A percentile compares a stretch with the other conserved stretches of the same genome.
Evolutionary conservation across 164 flowering plant species (phyloP).

Genomic region (Akebia trifoliata): DNA sequence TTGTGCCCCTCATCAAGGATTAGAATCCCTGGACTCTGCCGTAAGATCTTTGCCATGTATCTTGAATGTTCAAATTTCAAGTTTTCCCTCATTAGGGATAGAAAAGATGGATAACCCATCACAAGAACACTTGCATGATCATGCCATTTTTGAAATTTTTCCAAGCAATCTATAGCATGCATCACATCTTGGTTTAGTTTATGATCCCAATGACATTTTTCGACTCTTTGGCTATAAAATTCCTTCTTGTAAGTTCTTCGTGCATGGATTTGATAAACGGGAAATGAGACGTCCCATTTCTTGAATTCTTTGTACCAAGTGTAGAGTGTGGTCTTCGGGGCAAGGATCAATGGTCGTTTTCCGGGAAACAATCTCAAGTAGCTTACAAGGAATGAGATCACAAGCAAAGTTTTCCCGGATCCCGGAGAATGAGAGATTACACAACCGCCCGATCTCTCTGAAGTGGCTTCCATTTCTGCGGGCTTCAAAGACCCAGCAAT

Average conservation of each 20-base stretch:
- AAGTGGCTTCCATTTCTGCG: constrained; percentile 37
- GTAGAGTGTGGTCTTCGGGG: constrained; percentile 84
- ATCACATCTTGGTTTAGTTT: constrained; percentile 47
- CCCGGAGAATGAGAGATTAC: constrained; percentile 94
- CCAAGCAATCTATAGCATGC: constrained; percentile 79
- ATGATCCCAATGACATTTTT: constrained; percentile 29
- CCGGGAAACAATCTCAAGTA: constrained; percentile 80
- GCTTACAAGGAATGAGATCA: constrained; percentile 82
- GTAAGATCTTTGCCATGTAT: constrained; percentile 58
- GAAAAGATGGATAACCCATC: constrained; percentile 87
- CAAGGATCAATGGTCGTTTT: constrained; percentile 76
- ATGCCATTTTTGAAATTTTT: constrained; percentile 86
- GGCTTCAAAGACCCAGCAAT: constrained; percentile 75
- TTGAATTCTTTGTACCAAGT: constrained; percentile 86
- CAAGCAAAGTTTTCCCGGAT: constrained; percentile 85
- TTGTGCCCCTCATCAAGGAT: constrained; percentile 97
- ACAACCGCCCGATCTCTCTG: constrained; percentile 66
- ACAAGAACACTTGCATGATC: constrained; percentile 80
- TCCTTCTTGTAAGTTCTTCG: constrained; percentile 43
- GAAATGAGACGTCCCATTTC: constrained; percentile 81
- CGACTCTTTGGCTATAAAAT: constrained; percentile 24
- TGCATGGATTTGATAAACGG: constrained; percentile 75
- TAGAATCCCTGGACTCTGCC: constrained; percentile 74
- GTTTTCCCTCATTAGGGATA: constrained; percentile 60
- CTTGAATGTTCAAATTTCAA: constrained; percentile 48